phyloP scores from a whole-genome alignment of 1,284 basidiomycete species.

The Tilletia walkeri region DNA sequence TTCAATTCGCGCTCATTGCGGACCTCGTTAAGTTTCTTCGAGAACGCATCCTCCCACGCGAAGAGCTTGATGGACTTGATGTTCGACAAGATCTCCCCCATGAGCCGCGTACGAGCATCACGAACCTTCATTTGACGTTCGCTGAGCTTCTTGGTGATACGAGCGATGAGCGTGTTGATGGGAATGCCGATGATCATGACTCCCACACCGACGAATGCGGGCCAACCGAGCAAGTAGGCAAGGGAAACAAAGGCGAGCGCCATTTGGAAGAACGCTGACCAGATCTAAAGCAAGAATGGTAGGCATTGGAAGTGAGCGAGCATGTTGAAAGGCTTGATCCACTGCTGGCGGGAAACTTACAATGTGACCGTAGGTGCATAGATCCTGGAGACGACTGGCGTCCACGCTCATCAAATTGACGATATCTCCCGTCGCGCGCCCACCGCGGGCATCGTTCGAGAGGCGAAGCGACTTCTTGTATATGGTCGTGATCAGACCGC shows the following conservation, averaged over 20 bases:
- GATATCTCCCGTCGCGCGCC: constrained; percentile 82
- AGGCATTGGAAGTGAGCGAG: neutral
- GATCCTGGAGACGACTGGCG: constrained; percentile 78
- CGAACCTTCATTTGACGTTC: constrained; percentile 88
- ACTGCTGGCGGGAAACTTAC: constrained; percentile 62
- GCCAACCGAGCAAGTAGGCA: constrained; percentile 84
- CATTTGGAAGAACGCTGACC: constrained; percentile 64
- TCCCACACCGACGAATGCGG: constrained; percentile 84
- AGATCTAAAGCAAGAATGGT: constrained; percentile 39
- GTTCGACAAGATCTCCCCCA: constrained; percentile 64
- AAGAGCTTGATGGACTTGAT: constrained; percentile 71
- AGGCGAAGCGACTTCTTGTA: constrained; percentile 83
- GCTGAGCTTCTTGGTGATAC: constrained; percentile 73
- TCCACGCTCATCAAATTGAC: constrained; percentile 87
- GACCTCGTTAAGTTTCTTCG: constrained; percentile 69
- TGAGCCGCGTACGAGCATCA: constrained; percentile 60
- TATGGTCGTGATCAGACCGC: constrained; percentile 78
- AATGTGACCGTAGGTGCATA: constrained; percentile 70
- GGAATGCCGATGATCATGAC: constrained; percentile 66
- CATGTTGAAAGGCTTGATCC: constrained; percentile 60
- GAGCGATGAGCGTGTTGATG: constrained; percentile 33
- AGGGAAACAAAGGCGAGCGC: constrained; percentile 83
- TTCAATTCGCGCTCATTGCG: constrained; percentile 81
- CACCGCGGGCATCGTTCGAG: constrained; percentile 74
- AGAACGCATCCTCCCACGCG: constrained; percentile 79